Conservation (phyloP, 164 flowering plant species). For the Akebia trifoliata region DNA sequence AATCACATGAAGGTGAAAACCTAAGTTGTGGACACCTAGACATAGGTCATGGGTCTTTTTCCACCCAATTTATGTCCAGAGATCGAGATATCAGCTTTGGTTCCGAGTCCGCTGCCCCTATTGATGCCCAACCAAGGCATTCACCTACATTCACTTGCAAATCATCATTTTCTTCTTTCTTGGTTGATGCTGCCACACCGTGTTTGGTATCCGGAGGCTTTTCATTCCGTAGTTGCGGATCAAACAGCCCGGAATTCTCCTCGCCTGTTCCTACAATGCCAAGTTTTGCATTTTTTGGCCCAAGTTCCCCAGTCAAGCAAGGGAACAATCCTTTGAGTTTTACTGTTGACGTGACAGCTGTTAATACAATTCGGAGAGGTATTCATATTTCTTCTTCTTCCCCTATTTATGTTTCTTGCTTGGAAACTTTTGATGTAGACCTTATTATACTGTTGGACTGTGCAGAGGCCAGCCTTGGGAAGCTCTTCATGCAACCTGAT, state of each 20-base stretch:
- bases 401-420: not conserved
- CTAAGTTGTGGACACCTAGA: constrained; percentile 18
- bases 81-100: constrained; percentile 54
- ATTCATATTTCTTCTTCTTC: constrained; percentile 7
- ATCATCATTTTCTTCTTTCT: constrained; percentile 73
- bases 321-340: constrained; percentile 20
- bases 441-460: constrained; percentile 6
- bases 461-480: constrained; percentile 36
- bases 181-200: constrained; percentile 31
- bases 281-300: constrained; percentile 73
- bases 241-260: constrained; percentile 33
- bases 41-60: constrained; percentile 24
- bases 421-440: not conserved
- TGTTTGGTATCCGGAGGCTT: constrained; percentile 40
- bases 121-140: constrained; percentile 22
- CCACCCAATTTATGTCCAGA: constrained; percentile 34
- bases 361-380: constrained; percentile 43
- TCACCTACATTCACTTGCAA: constrained; percentile 61
- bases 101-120: constrained; percentile 28
- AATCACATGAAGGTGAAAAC: constrained; percentile 4
- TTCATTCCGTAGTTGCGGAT: constrained; percentile 50
- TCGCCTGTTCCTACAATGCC: constrained; percentile 58
- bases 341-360: constrained; percentile 15
- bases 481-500: constrained; percentile 28
- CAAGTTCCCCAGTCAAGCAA: constrained; percentile 28